Evolutionary conservation across 345 rosid genomes (phyloP), one percentile per base, ranked within the genome.

Genomic region (Isatis tinctoria): DNA sequence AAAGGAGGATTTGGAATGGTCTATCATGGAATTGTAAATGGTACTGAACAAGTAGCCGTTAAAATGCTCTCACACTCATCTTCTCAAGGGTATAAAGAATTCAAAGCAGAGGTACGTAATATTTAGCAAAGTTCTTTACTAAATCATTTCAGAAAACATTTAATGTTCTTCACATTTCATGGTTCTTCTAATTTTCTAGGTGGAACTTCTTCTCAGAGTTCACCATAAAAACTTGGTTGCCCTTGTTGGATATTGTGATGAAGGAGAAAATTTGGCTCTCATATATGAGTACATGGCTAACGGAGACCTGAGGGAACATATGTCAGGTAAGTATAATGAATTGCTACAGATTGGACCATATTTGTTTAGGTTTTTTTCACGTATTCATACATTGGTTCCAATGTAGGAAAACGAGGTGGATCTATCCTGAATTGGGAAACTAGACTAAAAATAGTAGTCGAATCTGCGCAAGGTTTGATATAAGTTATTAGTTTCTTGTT

Each of bases 101-200:
- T 85, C 63, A 66, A 81, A 30, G 78, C 85, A 3, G 87, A 85
- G 85, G 86, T 85, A 85, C 83, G 86, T 85, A 71, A 24, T 0
- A 14, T 59, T 28, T 30, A 24, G 4, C 24, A 24, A 67, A 17
- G 1, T 9, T 35, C 1, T 36, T 10, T 10, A 13, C 18, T 6
- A 53, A 43, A 37, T 4, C n/a, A 10, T 10, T 30, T 3, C 6
- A 60, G 18, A n/a, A 27, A 28, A 52, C 49, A 65, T 40, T 56
- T 35, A 43, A 44, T 2, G 65, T 20, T 52, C 16, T 17, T 20
- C 33, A 40, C 8, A 4, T 14, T 13, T n/a, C 8, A 11, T 69
- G 13, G 26, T 57, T 49, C 4, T 76, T 54, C 3, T 27, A 43
- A 18, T 14, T 18, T 28, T 63, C 2, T 74, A 85, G 86, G 83